Percentiles rank a stretch among this genome's conserved stretches.
These are phyloP conservation scores for Auriscalpium orientale DNA, from an alignment of 768 basidiomycete species.

Conservation along the genomic window DNA sequence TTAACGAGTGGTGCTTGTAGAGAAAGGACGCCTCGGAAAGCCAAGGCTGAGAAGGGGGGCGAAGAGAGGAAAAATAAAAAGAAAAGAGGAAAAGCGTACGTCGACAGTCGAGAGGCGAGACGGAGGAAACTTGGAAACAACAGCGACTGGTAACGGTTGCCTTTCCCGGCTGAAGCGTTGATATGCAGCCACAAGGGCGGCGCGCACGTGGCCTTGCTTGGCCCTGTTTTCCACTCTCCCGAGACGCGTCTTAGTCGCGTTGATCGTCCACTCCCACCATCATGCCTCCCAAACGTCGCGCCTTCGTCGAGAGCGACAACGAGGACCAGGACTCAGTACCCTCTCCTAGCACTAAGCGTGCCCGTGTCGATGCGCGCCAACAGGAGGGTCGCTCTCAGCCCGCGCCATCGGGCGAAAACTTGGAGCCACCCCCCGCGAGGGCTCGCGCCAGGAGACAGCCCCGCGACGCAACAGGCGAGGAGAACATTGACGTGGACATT, in stretches of 20 bases:
- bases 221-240: neutral
- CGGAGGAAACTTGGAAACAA: neutral
- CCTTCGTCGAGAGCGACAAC: slow-evolving; percentile 10
- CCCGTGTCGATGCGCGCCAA: slow-evolving; percentile 3
- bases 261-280: neutral
- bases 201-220: neutral
- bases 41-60: neutral
- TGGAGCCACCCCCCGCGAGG: neutral
- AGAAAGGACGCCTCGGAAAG: slow-evolving; percentile 3
- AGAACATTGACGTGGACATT: slow-evolving; percentile 9
- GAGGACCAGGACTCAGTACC: slow-evolving; percentile 1
- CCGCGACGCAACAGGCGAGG: slow-evolving; percentile 4
- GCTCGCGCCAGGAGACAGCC: slow-evolving; percentile 6
- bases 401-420: too few relatives aligned
- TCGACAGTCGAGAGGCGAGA: neutral
- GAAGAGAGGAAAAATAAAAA: neutral
- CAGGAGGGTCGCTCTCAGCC: neutral
- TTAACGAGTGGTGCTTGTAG: slow-evolving; percentile 4
- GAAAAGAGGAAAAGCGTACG: neutral
- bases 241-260: neutral
- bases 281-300: slow-evolving; percentile 13
- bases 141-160: neutral
- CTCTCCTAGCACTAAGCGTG: slow-evolving; percentile 7
- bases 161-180: neutral
- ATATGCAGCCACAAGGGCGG: neutral